phyloP scores from a whole-genome alignment of 2,329 filamentous ascomycete species.

The Alternaria sp. region DNA sequence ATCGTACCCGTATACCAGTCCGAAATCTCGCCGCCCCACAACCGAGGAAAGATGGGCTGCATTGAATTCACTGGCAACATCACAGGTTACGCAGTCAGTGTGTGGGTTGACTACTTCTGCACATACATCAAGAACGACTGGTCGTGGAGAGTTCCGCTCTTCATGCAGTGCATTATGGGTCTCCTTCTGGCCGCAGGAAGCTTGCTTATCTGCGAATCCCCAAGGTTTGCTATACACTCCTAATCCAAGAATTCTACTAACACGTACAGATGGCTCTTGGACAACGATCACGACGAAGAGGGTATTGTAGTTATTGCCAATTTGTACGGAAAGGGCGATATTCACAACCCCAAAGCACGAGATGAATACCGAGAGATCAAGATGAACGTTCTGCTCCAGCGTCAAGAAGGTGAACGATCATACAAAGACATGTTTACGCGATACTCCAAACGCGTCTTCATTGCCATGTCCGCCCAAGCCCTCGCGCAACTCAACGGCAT shows the following conservation, averaged over 20 bases:
- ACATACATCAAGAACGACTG: conserved; percentile 84
- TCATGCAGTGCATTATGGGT: conserved; percentile 96
- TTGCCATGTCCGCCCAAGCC: conserved; percentile 97
- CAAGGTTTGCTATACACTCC: conserved; percentile 67
- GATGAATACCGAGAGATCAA: conserved; percentile 99
- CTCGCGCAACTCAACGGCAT: conserved; percentile 98
- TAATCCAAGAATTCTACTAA: conserved; percentile 9
- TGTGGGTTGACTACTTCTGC: conserved; percentile 99
- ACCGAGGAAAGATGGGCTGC: conserved; percentile 91
- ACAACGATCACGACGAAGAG: conserved; percentile 98
- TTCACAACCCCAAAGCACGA: conserved; percentile 88
- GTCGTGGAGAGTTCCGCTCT: conserved; percentile 88
- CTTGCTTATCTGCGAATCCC: conserved; percentile 93
- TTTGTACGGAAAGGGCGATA: conserved; percentile 92
- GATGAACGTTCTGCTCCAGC: conserved; percentile 91
- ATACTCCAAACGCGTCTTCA: conserved; percentile 91
- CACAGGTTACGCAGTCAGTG: conserved; percentile 90
- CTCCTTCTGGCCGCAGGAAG: conserved; percentile 83
- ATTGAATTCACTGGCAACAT: conserved; percentile 99
- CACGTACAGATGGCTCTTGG: conserved; percentile 80
- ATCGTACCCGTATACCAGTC: conserved; percentile 62
- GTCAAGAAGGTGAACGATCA: conserved; percentile 91
- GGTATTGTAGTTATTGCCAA: conserved; percentile 98
- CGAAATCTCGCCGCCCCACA: conserved; percentile 84
- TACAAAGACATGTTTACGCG: conserved; percentile 94